Evolutionary conservation across 2,329 filamentous ascomycete genomes (phyloP).

Genomic region (Pestalotiopsis sp.): DNA sequence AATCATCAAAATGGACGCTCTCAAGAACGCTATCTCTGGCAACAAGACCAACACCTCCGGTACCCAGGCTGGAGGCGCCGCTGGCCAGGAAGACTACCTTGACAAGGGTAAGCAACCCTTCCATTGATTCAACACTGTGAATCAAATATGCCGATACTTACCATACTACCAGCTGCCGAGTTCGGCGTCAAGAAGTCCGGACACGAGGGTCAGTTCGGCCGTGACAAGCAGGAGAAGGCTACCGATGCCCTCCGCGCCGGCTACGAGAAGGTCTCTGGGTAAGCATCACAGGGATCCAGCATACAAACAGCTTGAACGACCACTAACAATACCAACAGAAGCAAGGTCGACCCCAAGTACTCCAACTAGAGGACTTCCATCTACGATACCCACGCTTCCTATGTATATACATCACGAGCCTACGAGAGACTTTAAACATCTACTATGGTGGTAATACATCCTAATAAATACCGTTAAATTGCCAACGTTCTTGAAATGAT

Average conservation of each 20-base stretch:
- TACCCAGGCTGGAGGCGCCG: constrained; percentile 5
- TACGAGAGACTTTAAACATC: neutral
- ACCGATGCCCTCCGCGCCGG: constrained; percentile 31
- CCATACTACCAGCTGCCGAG: constrained; percentile 22
- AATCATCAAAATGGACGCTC: constrained; percentile 24
- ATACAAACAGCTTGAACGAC: neutral
- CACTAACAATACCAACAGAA: constrained; percentile 25
- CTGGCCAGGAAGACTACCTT: constrained; percentile 29
- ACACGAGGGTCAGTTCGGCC: constrained; percentile 18
- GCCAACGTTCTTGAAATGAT: neutral
- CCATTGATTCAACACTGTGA: too few species aligned
- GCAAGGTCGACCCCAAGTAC: constrained; percentile 35
- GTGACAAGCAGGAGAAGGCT: constrained; percentile 30
- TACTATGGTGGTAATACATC: neutral
- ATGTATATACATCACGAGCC: neutral
- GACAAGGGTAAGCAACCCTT: constrained; percentile 28
- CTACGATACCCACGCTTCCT: neutral
- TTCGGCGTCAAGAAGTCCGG: constrained; percentile 27
- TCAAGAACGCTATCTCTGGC: constrained; percentile 28
- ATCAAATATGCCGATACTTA: too few species aligned
- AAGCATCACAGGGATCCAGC: constrained; percentile 11
- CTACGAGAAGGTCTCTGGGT: constrained; percentile 41
- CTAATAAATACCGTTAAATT: neutral
- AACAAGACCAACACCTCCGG: constrained; percentile 14
- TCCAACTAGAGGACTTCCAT: constrained; percentile 28